A percentile compares a stretch with the other conserved stretches of the same genome.
Evolutionary conservation across 202 grass and related monocot genomes (phyloP).

Genomic region (Tripidium arundinaceum): DNA sequence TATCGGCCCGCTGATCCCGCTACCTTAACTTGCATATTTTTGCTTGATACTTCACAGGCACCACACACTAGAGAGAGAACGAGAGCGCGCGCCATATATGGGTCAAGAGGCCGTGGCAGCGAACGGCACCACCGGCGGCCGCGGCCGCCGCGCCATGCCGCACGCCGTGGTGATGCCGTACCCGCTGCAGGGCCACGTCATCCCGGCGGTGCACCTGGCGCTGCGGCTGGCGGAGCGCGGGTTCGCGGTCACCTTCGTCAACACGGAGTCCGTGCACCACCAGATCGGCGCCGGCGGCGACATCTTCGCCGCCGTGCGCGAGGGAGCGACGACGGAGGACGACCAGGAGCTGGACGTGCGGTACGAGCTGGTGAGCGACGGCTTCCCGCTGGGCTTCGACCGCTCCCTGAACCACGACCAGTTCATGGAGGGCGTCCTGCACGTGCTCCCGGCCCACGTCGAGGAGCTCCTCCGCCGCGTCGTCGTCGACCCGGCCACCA

Average conservation of each 20-base stretch:
- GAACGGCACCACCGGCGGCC: too few relatives aligned
- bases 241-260: slow-evolving; percentile 52
- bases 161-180: slow-evolving; percentile 59
- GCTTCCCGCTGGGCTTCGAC: slow-evolving; percentile 50
- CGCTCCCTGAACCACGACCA: slow-evolving; percentile 49
- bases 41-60: background rate
- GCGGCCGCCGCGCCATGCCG: background rate
- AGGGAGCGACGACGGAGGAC: too few relatives aligned
- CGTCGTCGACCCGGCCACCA: slow-evolving; percentile 37
- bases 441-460: slow-evolving; percentile 43
- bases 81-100: background rate
- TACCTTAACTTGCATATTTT: too few relatives aligned
- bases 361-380: slow-evolving; percentile 59
- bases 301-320: slow-evolving; percentile 23
- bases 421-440: slow-evolving; percentile 38
- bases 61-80: background rate
- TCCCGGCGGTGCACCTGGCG: slow-evolving; percentile 52
- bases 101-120: too few relatives aligned
- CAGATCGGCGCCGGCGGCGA: slow-evolving; percentile 36
- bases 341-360: slow-evolving; percentile 35
- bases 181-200: slow-evolving; percentile 65
- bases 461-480: slow-evolving; percentile 54
- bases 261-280: slow-evolving; percentile 58
- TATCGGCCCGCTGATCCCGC: background rate
- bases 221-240: slow-evolving; percentile 31